A percentile compares a stretch with the other conserved stretches of the same genome.
These are phyloP conservation scores for Cymbidium sinense DNA, from an alignment of 106 monocot species.

Conservation along the genomic window DNA sequence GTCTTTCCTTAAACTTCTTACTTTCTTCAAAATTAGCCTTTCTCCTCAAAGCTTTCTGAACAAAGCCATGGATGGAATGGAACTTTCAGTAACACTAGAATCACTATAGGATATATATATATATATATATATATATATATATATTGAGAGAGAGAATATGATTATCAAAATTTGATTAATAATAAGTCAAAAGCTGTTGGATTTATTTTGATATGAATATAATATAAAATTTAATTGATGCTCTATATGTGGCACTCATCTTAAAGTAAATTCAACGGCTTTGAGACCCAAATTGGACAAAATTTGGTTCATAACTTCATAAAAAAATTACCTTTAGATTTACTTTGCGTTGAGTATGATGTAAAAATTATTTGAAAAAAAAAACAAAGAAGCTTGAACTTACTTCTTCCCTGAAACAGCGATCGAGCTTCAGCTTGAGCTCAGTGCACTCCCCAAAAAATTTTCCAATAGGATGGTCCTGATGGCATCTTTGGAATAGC, in stretches of 20 bases:
- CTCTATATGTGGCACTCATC: too few relatives aligned
- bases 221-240: too few relatives aligned
- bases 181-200: too few relatives aligned
- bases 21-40: constrained; percentile 93
- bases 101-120: too few relatives aligned
- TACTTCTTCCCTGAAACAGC: constrained; percentile 83
- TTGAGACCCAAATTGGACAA: too few relatives aligned
- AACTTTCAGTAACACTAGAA: too few relatives aligned
- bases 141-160: too few relatives aligned
- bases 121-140: too few relatives aligned
- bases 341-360: neutral
- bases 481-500: constrained; percentile 80
- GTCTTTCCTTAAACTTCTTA: constrained; percentile 76
- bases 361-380: neutral
- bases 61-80: neutral
- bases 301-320: too few relatives aligned
- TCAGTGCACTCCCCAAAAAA: constrained; percentile 93
- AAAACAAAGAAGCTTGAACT: neutral
- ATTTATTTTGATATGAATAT: neutral
- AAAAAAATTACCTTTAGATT: too few relatives aligned
- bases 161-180: too few relatives aligned
- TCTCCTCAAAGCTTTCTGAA: constrained; percentile 88
- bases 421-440: constrained; percentile 80
- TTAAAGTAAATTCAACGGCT: too few relatives aligned
- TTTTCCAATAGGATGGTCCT: constrained; percentile 71